These are phyloP conservation scores for Cyberlindnera americana DNA, from an alignment of 805 yeast species.

Conservation along the genomic window DNA sequence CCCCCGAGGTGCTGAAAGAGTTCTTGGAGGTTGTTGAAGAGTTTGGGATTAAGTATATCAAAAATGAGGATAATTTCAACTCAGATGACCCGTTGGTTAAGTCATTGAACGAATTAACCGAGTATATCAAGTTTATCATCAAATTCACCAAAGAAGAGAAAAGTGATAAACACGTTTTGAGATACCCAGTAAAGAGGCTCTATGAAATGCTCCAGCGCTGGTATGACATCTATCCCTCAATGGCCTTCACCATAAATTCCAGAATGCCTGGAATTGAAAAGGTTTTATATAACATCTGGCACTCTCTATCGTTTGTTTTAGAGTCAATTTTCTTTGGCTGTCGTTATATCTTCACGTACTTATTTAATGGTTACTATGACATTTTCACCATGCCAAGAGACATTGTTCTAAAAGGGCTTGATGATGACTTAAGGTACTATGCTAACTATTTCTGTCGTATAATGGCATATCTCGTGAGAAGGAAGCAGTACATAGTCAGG, in stretches of 20 bases:
- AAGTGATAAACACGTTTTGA: slow-evolving; percentile 13
- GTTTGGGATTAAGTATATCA: slow-evolving; percentile 18
- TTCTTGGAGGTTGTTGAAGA: slow-evolving; percentile 15
- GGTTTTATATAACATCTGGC: slow-evolving; percentile 21
- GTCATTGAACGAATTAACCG: slow-evolving; percentile 9
- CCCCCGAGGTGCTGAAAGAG: slow-evolving; percentile 18
- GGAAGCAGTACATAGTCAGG: slow-evolving; percentile 18
- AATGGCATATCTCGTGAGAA: slow-evolving; percentile 20
- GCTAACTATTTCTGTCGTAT: slow-evolving; percentile 23
- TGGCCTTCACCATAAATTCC: slow-evolving; percentile 15
- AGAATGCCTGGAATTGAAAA: slow-evolving; percentile 10
- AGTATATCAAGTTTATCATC: slow-evolving; percentile 9
- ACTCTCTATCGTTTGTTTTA: slow-evolving; percentile 14
- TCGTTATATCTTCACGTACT: slow-evolving; percentile 21
- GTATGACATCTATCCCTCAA: slow-evolving; percentile 19
- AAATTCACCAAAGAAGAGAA: slow-evolving; percentile 10
- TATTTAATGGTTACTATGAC: slow-evolving; percentile 21
- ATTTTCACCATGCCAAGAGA: slow-evolving; percentile 15
- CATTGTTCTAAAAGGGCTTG: slow-evolving; percentile 7
- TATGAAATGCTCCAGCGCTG: slow-evolving; percentile 16
- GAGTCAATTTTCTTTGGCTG: slow-evolving; percentile 18
- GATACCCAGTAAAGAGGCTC: slow-evolving; percentile 20
- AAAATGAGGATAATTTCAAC: slow-evolving; percentile 7
- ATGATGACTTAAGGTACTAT: slow-evolving; percentile 10
- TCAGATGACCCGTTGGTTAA: slow-evolving; percentile 6